Conservation (phyloP, 306 rosid species). For the Pachyrhizus erosus region DNA sequence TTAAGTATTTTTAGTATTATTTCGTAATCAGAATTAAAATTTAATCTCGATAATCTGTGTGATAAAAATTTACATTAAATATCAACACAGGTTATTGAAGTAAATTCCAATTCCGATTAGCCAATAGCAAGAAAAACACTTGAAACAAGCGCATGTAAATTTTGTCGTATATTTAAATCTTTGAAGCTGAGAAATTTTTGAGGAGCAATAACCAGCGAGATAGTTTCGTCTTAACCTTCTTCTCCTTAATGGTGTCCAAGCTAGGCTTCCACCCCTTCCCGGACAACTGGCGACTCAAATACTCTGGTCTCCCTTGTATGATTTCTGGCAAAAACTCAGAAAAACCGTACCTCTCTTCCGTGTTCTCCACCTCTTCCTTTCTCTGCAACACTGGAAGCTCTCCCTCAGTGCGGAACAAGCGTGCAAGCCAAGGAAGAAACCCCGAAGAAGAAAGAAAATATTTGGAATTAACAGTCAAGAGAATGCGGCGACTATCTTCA, state of each 20-base stretch:
- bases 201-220: conserved; percentile 62
- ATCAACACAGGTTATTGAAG: neutral
- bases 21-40: neutral
- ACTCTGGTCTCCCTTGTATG: conserved; percentile 62
- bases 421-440: conserved; percentile 63
- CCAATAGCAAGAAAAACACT: neutral
- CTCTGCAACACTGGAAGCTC: conserved; percentile 35
- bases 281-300: conserved; percentile 75
- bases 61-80: too few relatives aligned
- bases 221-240: conserved; percentile 58
- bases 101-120: neutral
- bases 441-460: conserved; percentile 45
- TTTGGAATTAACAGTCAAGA: conserved; percentile 44
- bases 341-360: conserved; percentile 34
- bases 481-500: conserved; percentile 60
- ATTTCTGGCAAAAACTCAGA: conserved; percentile 54
- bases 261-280: conserved; percentile 91
- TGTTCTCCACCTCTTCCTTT: conserved; percentile 36
- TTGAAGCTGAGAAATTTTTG: neutral
- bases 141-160: too few relatives aligned
- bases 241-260: conserved; percentile 84
- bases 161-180: neutral
- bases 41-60: neutral
- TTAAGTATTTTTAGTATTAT: neutral
- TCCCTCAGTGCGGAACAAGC: conserved; percentile 44